A percentile compares a stretch with the other conserved stretches of the same genome.
These are phyloP conservation scores for Pseudoperonospora humuli DNA, from an alignment of 352 stramenopile species.

Conservation along the genomic window DNA sequence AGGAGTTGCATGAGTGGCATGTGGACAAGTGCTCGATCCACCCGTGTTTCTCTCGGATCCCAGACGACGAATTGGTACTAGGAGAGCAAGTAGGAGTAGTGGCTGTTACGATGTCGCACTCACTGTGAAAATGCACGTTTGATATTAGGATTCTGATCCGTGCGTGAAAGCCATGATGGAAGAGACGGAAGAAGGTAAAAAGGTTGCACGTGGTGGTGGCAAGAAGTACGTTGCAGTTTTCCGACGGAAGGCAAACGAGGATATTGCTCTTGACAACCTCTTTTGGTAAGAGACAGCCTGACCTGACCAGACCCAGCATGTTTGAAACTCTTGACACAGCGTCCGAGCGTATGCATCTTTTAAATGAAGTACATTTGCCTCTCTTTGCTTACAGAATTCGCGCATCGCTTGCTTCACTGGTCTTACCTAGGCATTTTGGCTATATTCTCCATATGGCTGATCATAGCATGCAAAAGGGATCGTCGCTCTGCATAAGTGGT, in stretches of 20 bases:
- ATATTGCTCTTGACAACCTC: constrained; percentile 51
- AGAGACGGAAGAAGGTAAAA: constrained; percentile 98
- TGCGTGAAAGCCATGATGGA: constrained; percentile 93
- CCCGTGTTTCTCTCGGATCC: constrained; percentile 89
- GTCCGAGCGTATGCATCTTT: constrained; percentile 4
- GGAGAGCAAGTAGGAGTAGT: background rate
- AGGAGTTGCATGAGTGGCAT: constrained; percentile 97
- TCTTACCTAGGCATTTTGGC: constrained; percentile 11
- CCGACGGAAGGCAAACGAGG: constrained; percentile 53
- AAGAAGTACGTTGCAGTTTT: constrained; percentile 87
- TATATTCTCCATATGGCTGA: constrained; percentile 3
- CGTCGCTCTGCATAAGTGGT: constrained; percentile 34
- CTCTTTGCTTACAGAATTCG: constrained; percentile 12
- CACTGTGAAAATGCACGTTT: background rate
- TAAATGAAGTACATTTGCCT: constrained; percentile 22
- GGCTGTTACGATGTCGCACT: background rate
- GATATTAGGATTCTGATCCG: constrained; percentile 67
- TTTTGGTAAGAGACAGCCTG: constrained; percentile 43
- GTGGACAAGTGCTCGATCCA: constrained; percentile 91
- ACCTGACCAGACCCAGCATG: background rate
- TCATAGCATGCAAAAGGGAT: constrained; percentile 60
- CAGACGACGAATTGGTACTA: constrained; percentile 73
- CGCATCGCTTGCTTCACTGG: constrained; percentile 5
- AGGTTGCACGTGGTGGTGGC: constrained; percentile 88
- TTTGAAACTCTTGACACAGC: constrained; percentile 1